Base-by-base conservation (phyloP, 2,329 filamentous ascomycete genomes). In the Didymella exigua region DNA sequence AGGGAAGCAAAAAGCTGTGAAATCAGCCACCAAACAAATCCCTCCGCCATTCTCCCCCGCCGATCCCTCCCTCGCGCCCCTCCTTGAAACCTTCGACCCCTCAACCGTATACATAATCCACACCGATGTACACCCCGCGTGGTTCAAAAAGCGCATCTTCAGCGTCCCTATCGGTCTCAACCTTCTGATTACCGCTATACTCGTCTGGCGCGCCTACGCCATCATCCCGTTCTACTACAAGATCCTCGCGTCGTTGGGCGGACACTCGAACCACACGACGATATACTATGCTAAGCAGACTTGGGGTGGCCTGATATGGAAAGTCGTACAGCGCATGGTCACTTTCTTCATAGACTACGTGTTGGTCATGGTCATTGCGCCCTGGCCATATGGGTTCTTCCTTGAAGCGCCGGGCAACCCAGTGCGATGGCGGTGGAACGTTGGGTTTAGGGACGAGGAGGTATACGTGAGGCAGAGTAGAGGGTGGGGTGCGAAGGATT, bases 121-220 rank as follows among this genome's bases (percentile, higher is more conserved):
- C 78, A 80, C 96, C 75, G 93, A 97, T 80, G 78, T 77, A 56
- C 86, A 89, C 58, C 86, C 87, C 0, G 75, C 77, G 18, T 80
- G 82, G 24, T 86, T 93, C 77, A 97, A 97, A 77, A 85, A 85
- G 72, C 89, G 90, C 68, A 89, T 96, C 67, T 97, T 96, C 76
- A 67, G 86, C 42, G 86, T 96, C 0, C 91, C 93, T 14, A 81
- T 91, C 16, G 74, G 86, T 16, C 86, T 96, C 76, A 97, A 97
- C 75, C 53, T 89, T 29, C 76, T 79, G 62, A 86, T 97, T 53
- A 78, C 81, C 8, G 68, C 81, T 2, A 75, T 90, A 27, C 86
- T 96, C 64, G 64, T 81, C 54, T 86, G 86, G 79, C 88, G 93
- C 60, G 78, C 88, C 57, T 90, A 84, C 73, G 78, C 81, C 73